Base-by-base conservation (phyloP, 768 basidiomycete species). In the Termitomyces sp. region DNA sequence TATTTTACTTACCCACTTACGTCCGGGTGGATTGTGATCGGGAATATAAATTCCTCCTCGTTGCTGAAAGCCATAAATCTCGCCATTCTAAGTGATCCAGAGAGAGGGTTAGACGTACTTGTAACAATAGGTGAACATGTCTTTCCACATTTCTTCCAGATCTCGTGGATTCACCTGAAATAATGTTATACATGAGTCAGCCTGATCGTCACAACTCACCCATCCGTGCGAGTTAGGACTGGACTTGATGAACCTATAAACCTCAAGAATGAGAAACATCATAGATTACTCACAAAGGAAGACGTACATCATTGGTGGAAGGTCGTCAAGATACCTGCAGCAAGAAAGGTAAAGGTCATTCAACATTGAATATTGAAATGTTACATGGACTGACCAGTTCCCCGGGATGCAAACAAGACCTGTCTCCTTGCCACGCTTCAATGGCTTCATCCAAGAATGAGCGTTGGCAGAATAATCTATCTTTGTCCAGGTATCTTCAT, bases 11-110 rank as follows among this genome's bases (percentile, higher is more conserved):
- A 62, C 80, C 87, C 87, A 65, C 84, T 84, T 24, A 88, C 86
- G 63, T 90, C 88, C 1, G 89, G 88, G 63, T 90, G 89, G 42
- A 92, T 87, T 2, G 88, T 90, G 57, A 90, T 80, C 0, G 87
- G 87, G 53, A 88, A 86, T n/a, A 85, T 78, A 57, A 87, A 85
- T 66, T 81, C 77, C 62, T 82, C 79, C 68, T 86, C 81, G 60
- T 85, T 84, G 46, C 83, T 82, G 56, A 7, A 28, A 58, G 51
- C 55, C 53, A 43, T 44, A 62, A 38, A 50, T 59, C 54, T 24
- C 14, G 38, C 53, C 5, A 20, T 2, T 32, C 20, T 14, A 45
- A 20, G 20, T 2, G 5, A 16, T 10, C 36, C 45, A 16, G 18
- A 10, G 32, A 54, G 28, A 35, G 18, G 33, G 43, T 47, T 24